A percentile compares a stretch with the other conserved stretches of the same genome.
phyloP scores from a whole-genome alignment of 306 rosid species.

The Cotoneaster glaucophyllus region DNA sequence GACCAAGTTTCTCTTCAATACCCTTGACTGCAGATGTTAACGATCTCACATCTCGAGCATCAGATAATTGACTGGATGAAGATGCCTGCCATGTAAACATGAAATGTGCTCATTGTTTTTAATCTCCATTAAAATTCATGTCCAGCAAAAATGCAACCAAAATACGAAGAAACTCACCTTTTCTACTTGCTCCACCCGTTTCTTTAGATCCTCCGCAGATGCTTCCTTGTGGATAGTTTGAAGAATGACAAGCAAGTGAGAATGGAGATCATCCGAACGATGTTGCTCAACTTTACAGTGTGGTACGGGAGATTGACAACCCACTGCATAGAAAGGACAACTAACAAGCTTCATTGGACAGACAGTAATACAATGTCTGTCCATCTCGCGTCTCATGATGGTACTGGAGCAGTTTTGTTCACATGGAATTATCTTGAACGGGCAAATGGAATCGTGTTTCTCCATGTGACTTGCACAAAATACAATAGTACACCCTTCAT shows the following conservation, averaged over 20 bases:
- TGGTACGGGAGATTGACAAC: slow-evolving; percentile 58
- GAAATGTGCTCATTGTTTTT: neutral
- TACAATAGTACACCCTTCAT: slow-evolving; percentile 55
- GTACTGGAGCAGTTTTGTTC: slow-evolving; percentile 61
- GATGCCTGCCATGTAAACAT: slow-evolving; percentile 35
- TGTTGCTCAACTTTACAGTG: slow-evolving; percentile 51
- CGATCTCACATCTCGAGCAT: slow-evolving; percentile 56
- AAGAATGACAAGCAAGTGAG: slow-evolving; percentile 56
- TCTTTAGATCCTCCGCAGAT: slow-evolving; percentile 41
- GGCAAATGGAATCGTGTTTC: slow-evolving; percentile 67
- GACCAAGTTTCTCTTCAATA: slow-evolving; percentile 51
- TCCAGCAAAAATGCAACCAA: neutral
- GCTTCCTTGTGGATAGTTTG: slow-evolving; percentile 50
- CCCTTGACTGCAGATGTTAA: slow-evolving; percentile 47
- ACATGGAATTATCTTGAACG: slow-evolving; percentile 69
- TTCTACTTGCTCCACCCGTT: slow-evolving; percentile 46
- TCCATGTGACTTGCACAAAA: slow-evolving; percentile 50
- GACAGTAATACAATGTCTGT: slow-evolving; percentile 73
- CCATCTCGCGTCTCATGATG: slow-evolving; percentile 85
- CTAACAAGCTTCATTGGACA: slow-evolving; percentile 87
- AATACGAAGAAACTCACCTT: slow-evolving; percentile 32
- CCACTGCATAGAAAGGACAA: slow-evolving; percentile 70
- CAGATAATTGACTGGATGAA: slow-evolving; percentile 31
- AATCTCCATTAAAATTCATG: neutral
- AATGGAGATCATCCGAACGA: slow-evolving; percentile 33